phyloP scores from a whole-genome alignment of 2,329 filamentous ascomycete species.

The Seiridium cupressi region DNA sequence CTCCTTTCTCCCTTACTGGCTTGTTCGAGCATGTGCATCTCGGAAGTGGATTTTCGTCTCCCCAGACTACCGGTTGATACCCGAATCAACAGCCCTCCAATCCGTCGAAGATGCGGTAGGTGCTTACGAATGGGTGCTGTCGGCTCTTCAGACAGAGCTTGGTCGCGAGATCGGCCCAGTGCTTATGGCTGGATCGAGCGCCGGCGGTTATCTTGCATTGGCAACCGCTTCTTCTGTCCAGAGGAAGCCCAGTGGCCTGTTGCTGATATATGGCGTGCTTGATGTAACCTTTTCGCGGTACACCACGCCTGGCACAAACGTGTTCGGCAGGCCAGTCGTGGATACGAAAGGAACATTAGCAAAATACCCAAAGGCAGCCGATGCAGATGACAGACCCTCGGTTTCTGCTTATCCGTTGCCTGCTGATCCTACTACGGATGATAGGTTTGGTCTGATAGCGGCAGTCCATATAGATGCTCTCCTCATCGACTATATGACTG shows the following conservation, averaged over 20 bases:
- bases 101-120: slow-evolving; percentile 8
- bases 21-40: slow-evolving; percentile 3
- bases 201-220: slow-evolving; percentile 10
- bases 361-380: slow-evolving; percentile 1
- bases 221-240: not conserved
- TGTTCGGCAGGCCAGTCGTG: slow-evolving; percentile 4
- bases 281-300: slow-evolving; percentile 7
- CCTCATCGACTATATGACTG: slow-evolving; percentile 12
- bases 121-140: slow-evolving; percentile 10
- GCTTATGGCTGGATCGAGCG: slow-evolving; percentile 11
- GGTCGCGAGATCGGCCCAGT: slow-evolving; percentile 1
- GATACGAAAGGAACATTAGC: not conserved
- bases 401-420: slow-evolving; percentile 7
- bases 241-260: slow-evolving; percentile 1
- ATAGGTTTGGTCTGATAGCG: not conserved
- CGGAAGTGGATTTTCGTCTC: slow-evolving; percentile 11
- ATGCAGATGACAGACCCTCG: slow-evolving; percentile 2
- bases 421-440: slow-evolving; percentile 1
- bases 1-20: slow-evolving; percentile 11
- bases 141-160: not conserved
- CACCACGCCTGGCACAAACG: slow-evolving; percentile 7
- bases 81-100: slow-evolving; percentile 9
- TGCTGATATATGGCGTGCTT: slow-evolving; percentile 11
- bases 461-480: slow-evolving; percentile 12
- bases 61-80: slow-evolving; percentile 12